Conservation (phyloP, 257 asterid species). For the Solanum paucissectum region DNA sequence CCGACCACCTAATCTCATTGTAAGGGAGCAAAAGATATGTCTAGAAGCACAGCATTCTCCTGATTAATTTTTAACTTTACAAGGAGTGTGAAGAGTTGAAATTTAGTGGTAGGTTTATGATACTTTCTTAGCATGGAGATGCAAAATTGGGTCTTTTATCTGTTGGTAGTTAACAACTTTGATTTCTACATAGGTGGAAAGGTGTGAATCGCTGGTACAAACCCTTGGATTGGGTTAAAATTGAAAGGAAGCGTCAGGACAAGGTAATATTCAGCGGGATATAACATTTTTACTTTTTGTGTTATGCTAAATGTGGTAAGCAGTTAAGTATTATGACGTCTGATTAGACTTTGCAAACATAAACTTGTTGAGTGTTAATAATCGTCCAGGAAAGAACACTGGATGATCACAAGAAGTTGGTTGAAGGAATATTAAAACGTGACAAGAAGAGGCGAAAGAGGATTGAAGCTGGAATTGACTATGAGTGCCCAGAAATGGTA, state of each 20-base stretch:
- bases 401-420: constrained; percentile 57
- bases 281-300: background rate
- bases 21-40: background rate
- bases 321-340: background rate
- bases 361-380: background rate
- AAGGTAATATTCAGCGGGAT: constrained; percentile 39
- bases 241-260: constrained; percentile 70
- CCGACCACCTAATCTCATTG: background rate
- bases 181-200: constrained; percentile 55
- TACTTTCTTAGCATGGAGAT: background rate
- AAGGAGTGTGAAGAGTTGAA: background rate
- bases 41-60: background rate
- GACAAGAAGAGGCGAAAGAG: constrained; percentile 60
- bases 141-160: background rate
- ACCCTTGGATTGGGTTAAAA: constrained; percentile 61
- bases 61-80: background rate
- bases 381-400: constrained; percentile 56
- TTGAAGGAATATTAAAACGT: constrained; percentile 45
- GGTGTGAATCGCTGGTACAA: constrained; percentile 44
- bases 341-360: background rate
- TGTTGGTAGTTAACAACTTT: background rate
- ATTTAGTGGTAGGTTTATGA: background rate
- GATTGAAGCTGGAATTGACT: constrained; percentile 80
- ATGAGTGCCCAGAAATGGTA: constrained; percentile 79
- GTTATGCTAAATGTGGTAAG: background rate